These are phyloP conservation scores for Metrosideros polymorpha DNA, from an alignment of 441 rosid genomes.

Conservation along the genomic window DNA sequence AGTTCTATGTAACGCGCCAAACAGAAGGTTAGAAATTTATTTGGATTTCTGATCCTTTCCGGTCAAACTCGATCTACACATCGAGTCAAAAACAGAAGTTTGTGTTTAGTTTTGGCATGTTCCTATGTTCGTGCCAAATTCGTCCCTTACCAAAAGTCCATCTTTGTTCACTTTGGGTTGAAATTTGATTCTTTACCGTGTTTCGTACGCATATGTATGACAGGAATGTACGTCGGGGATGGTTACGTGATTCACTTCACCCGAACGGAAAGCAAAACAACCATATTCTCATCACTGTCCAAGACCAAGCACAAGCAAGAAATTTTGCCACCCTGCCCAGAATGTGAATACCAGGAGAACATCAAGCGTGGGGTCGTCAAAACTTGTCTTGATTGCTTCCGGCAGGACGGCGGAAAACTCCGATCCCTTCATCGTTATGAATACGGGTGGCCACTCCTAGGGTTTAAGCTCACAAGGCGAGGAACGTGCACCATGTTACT, in stretches of 20 bases:
- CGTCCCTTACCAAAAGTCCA: background rate
- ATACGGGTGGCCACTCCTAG: too few relatives aligned
- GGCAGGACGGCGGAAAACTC: too few relatives aligned
- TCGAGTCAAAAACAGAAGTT: background rate
- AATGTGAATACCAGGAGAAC: too few relatives aligned
- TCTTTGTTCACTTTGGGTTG: background rate
- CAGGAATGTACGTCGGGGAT: background rate
- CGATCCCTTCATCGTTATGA: too few relatives aligned
- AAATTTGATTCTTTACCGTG: background rate
- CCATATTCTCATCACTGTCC: background rate
- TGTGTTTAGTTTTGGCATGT: background rate
- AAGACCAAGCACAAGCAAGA: too few relatives aligned
- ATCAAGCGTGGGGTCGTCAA: too few relatives aligned
- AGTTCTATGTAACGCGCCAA: too few relatives aligned
- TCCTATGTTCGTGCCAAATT: background rate
- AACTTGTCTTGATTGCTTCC: too few relatives aligned
- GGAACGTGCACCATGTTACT: too few relatives aligned
- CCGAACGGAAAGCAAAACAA: background rate
- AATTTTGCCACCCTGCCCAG: background rate
- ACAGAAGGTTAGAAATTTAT: background rate
- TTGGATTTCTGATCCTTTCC: background rate
- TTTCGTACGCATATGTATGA: too few relatives aligned
- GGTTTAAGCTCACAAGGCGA: too few relatives aligned
- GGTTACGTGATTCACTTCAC: background rate
- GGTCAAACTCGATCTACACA: background rate